These are phyloP conservation scores for Periconia digitata DNA, from an alignment of 2,329 filamentous ascomycete genomes.

Conservation along the genomic window DNA sequence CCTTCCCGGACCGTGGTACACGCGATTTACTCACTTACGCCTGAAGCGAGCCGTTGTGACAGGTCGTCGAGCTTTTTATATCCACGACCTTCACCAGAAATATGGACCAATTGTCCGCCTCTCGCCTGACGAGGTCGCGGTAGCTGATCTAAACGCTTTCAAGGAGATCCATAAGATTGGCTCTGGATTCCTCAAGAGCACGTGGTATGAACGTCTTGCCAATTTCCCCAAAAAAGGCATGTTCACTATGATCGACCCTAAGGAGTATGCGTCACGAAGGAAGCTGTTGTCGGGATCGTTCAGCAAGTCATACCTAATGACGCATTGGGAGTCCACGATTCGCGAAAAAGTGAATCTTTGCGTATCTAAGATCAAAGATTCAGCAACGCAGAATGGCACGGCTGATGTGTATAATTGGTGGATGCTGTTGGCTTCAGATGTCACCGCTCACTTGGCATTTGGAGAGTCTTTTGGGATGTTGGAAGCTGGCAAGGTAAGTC, in stretches of 20 bases:
- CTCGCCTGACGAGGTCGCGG: constrained; percentile 24
- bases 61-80: constrained; percentile 43
- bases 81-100: constrained; percentile 39
- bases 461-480: constrained; percentile 45
- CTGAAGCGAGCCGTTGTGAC: constrained; percentile 40
- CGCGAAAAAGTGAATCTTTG: constrained; percentile 35
- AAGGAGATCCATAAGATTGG: constrained; percentile 39
- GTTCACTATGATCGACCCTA: constrained; percentile 43
- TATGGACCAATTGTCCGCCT: constrained; percentile 32
- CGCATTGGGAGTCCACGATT: constrained; percentile 42
- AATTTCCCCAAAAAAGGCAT: constrained; percentile 30
- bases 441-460: constrained; percentile 42
- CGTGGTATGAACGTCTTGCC: constrained; percentile 41
- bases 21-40: constrained; percentile 29
- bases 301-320: constrained; percentile 36
- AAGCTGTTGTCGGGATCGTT: constrained; percentile 42
- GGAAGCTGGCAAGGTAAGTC: constrained; percentile 34
- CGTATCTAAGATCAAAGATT: constrained; percentile 32
- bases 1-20: constrained; percentile 35
- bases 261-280: constrained; percentile 38
- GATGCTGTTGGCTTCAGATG: constrained; percentile 45
- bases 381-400: constrained; percentile 16
- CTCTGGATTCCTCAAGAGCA: constrained; percentile 44
- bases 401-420: constrained; percentile 43
- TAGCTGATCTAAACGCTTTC: constrained; percentile 21